phyloP scores from a whole-genome alignment of 352 stramenopile species.

The Pythium pectinolyticum region DNA sequence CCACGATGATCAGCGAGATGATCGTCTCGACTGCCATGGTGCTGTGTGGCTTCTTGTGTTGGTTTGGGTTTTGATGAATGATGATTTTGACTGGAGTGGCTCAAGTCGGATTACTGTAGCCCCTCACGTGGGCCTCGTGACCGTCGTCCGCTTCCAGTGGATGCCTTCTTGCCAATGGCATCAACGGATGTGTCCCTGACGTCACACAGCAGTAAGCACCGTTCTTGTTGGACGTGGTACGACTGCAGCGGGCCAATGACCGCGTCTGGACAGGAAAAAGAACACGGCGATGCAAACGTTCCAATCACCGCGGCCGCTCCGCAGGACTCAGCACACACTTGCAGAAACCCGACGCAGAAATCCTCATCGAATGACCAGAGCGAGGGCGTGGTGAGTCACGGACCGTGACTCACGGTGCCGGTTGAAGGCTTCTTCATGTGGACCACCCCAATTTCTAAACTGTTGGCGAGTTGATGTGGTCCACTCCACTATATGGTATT shows the following conservation, averaged over 20 bases:
- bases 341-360: too few relatives aligned
- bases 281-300: neutral
- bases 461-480: neutral
- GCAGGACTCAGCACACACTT: too few relatives aligned
- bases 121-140: neutral
- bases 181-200: neutral
- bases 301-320: too few relatives aligned
- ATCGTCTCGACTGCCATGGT: slow-evolving; percentile 42
- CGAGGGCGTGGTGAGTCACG: too few relatives aligned
- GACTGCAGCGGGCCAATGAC: neutral
- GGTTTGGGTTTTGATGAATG: neutral
- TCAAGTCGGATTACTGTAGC: neutral
- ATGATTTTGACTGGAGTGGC: neutral
- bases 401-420: too few relatives aligned
- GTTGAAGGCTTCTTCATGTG: too few relatives aligned
- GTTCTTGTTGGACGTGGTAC: slow-evolving; percentile 24
- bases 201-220: slow-evolving; percentile 2
- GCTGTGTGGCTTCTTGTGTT: neutral
- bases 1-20: slow-evolving; percentile 59
- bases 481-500: neutral
- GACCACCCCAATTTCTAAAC: neutral
- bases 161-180: neutral
- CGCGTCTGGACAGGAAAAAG: slow-evolving; percentile 9
- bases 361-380: too few relatives aligned
- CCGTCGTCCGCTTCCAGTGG: neutral